Percentiles rank a stretch among this genome's conserved stretches.
Evolutionary conservation across 2,329 filamentous ascomycete genomes (phyloP).

Genomic region (Didymellaceae sp.): DNA sequence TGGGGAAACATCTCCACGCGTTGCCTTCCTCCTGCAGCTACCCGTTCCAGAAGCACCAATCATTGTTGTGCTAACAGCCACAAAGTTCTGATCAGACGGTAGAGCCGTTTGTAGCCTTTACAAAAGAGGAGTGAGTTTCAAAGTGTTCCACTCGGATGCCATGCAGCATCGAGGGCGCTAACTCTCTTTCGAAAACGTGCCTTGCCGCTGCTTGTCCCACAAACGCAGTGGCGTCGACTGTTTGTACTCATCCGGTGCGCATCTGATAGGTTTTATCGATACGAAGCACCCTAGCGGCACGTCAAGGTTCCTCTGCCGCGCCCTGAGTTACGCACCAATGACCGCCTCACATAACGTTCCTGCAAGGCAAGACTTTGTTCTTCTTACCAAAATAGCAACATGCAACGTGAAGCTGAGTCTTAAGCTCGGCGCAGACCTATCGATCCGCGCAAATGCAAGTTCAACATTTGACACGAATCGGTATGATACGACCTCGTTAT

Average conservation of each 20-base stretch:
- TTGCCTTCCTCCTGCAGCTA: slow-evolving; percentile 9
- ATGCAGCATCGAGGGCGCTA: slow-evolving; percentile 12
- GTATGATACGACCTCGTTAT: slow-evolving; percentile 6
- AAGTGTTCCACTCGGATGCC: slow-evolving; percentile 9
- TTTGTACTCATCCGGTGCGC: slow-evolving; percentile 12
- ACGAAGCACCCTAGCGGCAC: slow-evolving; percentile 27
- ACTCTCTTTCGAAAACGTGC: slow-evolving; percentile 21
- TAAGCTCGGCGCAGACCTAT: slow-evolving; percentile 8
- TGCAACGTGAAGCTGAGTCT: not conserved
- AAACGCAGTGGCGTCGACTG: slow-evolving; percentile 8
- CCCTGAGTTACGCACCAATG: slow-evolving; percentile 10
- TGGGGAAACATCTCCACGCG: slow-evolving; percentile 7
- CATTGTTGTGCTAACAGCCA: slow-evolving; percentile 2
- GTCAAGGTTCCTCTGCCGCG: slow-evolving; percentile 24
- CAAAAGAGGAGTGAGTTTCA: slow-evolving; percentile 12
- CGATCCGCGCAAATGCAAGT: not conserved
- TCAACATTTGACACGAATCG: not conserved
- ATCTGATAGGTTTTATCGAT: slow-evolving; percentile 26
- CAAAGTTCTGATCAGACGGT: slow-evolving; percentile 6
- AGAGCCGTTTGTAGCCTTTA: slow-evolving; percentile 4
- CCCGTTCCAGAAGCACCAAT: slow-evolving; percentile 5
- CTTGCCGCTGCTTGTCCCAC: slow-evolving; percentile 22
- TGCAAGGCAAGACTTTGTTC: slow-evolving; percentile 11
- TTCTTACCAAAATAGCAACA: slow-evolving; percentile 4
- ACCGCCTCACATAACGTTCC: slow-evolving; percentile 11